These are phyloP conservation scores for Vitis hybrid DNA, from an alignment of 177 flowering plant genomes.

Conservation along the genomic window DNA sequence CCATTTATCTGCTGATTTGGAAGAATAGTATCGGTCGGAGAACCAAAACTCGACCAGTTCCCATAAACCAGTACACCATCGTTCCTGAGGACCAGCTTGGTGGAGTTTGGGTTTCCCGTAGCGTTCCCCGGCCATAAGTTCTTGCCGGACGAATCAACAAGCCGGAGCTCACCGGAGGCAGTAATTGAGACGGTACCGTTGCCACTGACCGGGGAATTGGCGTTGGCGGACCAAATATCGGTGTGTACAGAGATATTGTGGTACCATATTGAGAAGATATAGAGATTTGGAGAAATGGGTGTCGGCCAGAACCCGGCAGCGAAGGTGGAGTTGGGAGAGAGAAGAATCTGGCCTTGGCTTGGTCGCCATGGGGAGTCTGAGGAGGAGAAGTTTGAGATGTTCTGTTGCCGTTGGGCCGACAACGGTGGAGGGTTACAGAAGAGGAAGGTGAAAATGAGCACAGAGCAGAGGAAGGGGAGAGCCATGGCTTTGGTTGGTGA, in stretches of 20 bases:
- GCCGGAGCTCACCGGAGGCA: constrained; percentile 28
- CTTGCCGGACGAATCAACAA: constrained; percentile 16
- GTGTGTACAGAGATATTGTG: constrained; percentile 17
- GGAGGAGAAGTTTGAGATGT: constrained; percentile 34
- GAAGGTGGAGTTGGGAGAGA: constrained; percentile 59
- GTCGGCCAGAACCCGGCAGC: constrained; percentile 58
- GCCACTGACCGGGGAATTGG: constrained; percentile 20
- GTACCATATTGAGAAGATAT: constrained; percentile 64
- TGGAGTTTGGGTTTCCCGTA: constrained; percentile 8
- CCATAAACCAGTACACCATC: constrained; percentile 44
- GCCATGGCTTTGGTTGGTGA: constrained; percentile 5
- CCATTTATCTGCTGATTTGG: constrained; percentile 40
- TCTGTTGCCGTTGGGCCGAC: constrained; percentile 18
- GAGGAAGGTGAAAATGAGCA: constrained; percentile 19
- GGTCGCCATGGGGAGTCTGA: constrained; percentile 64
- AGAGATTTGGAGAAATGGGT: constrained; percentile 28
- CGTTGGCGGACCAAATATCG: constrained; percentile 53
- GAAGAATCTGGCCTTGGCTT: constrained; percentile 34
- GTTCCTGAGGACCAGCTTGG: constrained; percentile 28
- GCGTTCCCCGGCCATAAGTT: constrained; percentile 25
- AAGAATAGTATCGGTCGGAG: constrained; percentile 54
- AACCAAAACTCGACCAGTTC: constrained; percentile 49
- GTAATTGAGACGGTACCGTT: constrained; percentile 30
- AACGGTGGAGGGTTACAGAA: constrained; percentile 11
- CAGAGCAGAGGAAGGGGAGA: constrained; percentile 10